Evolutionary conservation across 225 moss, liverwort and hornwort species (phyloP), one percentile per base, ranked within the genome.

Genomic region (Ulota crispa): DNA sequence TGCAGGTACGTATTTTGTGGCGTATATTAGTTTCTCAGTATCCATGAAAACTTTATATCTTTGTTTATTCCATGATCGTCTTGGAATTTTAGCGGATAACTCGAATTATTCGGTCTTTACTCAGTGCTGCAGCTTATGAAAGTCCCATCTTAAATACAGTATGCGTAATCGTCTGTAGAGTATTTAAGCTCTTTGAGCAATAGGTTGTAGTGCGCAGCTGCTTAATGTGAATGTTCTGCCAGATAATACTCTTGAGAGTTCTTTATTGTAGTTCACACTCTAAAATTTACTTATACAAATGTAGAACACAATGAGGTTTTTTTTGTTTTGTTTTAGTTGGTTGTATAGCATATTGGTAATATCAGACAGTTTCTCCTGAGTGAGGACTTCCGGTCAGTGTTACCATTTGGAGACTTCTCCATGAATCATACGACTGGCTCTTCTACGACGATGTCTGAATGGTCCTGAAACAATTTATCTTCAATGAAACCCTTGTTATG

Each of bases 1-100:
- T 96, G 72, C 95, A 96, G 91, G 95, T 96, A 80, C 24, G 32
- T 64, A 4, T 45, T 26, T 20, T 43, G 12, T 52, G 52, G 2
- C 13, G 41, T 42, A 68, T 7, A 10, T 73, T 31, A 30, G 23
- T 36, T 36, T 70, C 19, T 24, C 7, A 15, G 27, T 13, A 54
- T 34, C 8, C 42, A 28, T 59, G 20, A 63, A 37, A 47, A 12
- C 23, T 18, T 3, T 20, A 16, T 26, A 1, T 45, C 18, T 1
- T 53, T 13, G 1, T 28, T 65, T 54, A 45, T 10, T 20, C 64
- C 12, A 63, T 23, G 9, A 32, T 77, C 52, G 16, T 59, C 4
- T 75, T 27, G 41, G 60, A 75, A 27, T 61, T 19, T 5, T 10
- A 60, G 27, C 19, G 26, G 14, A 14, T 45, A 61, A 27, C 60